Evolutionary conservation across 176 grass and related monocot species (phyloP).

Genomic region (Phyllostachys edulis): DNA sequence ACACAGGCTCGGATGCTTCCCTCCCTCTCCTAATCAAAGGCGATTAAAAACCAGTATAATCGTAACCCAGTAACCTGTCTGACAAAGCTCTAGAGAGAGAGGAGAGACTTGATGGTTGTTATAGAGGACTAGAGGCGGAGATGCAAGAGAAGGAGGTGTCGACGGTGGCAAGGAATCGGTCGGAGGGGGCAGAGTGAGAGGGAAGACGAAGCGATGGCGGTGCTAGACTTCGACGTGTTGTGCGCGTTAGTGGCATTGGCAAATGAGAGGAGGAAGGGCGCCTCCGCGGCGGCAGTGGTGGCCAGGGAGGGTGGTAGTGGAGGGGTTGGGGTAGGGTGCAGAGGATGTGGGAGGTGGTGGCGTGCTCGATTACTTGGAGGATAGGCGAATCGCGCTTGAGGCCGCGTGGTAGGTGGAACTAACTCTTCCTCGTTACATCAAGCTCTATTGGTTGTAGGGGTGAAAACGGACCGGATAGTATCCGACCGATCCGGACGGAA

Average conservation of each 20-base stretch:
- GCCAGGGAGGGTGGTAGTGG: background rate
- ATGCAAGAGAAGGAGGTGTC: constrained; percentile 6
- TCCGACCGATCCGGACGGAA: too few species aligned
- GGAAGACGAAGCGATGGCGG: constrained; percentile 36
- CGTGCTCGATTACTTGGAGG: constrained; percentile 85
- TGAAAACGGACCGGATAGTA: too few species aligned
- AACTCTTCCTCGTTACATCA: constrained; percentile 18
- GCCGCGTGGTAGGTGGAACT: constrained; percentile 71
- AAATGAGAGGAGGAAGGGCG: constrained; percentile 44
- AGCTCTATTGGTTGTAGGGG: background rate
- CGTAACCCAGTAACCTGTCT: background rate
- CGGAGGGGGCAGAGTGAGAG: constrained; percentile 27
- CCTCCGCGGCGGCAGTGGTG: background rate
- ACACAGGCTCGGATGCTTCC: background rate
- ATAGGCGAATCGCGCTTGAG: constrained; percentile 81
- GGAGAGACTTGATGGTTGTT: background rate
- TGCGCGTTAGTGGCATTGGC: constrained; percentile 78
- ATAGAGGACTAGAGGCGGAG: background rate
- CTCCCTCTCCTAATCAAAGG: constrained; percentile 8
- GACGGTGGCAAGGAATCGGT: constrained; percentile 2
- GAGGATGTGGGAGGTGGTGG: constrained; percentile 98
- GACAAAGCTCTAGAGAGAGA: background rate
- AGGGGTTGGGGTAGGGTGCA: constrained; percentile 47
- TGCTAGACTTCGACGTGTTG: constrained; percentile 96
- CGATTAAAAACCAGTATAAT: constrained; percentile 51